These are phyloP conservation scores for Chlorophyllum brunneum DNA, from an alignment of 768 basidiomycete species.

Conservation along the genomic window DNA sequence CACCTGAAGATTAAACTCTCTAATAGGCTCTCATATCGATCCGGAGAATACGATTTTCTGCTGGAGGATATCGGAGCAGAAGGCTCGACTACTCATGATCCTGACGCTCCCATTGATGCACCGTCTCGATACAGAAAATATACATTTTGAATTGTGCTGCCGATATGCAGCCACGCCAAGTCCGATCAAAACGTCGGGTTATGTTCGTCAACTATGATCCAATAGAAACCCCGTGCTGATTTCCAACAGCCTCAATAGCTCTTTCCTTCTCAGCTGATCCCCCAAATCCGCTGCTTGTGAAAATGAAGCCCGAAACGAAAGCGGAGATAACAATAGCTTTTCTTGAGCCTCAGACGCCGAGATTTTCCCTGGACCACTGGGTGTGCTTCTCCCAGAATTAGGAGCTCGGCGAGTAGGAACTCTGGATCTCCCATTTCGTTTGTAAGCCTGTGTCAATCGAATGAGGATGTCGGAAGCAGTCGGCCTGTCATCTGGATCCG, in stretches of 20 bases:
- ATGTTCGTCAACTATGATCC: not conserved
- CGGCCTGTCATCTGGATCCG: constrained; percentile 19
- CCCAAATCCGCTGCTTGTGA: constrained; percentile 1
- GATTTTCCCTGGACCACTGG: not conserved
- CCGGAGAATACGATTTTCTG: not conserved
- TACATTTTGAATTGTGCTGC: not conserved
- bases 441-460: not conserved
- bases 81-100: not conserved
- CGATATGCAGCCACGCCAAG: too few relatives aligned
- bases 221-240: constrained; percentile 3
- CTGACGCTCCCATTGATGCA: too few relatives aligned
- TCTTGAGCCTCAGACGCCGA: not conserved
- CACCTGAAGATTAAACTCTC: not conserved
- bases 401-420: not conserved
- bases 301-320: constrained; percentile 4
- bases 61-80: not conserved
- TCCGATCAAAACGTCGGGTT: too few relatives aligned
- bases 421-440: not conserved
- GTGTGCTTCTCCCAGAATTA: constrained; percentile 2
- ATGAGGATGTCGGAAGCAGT: constrained; percentile 7
- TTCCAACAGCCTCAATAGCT: constrained; percentile 7
- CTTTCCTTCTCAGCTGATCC: constrained; percentile 4
- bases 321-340: not conserved
- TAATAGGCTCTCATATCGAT: not conserved
- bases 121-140: not conserved